These are phyloP conservation scores for Salix brachista DNA, from an alignment of 345 rosid genomes.

Conservation along the genomic window DNA sequence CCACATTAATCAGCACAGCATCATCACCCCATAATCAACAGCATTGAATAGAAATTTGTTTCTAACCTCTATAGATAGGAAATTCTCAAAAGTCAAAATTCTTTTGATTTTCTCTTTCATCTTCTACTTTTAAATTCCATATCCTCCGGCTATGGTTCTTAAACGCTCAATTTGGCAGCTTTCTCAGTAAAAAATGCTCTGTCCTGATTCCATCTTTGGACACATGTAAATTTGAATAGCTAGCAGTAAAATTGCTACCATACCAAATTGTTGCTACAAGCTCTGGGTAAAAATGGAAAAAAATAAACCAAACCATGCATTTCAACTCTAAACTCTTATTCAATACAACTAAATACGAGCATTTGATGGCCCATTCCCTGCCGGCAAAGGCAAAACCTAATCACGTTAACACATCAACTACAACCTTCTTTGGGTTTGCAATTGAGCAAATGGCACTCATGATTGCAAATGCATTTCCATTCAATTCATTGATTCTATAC, in stretches of 20 bases:
- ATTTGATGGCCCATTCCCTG: background rate
- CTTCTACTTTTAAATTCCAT: background rate
- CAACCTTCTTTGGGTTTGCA: no score
- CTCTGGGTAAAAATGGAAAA: background rate
- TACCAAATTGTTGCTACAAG: background rate
- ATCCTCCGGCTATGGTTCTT: background rate
- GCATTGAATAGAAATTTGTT: background rate
- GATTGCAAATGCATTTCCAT: background rate
- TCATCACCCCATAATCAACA: background rate
- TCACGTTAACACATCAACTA: background rate
- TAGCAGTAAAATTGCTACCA: background rate
- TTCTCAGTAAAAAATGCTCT: background rate
- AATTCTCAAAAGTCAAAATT: background rate
- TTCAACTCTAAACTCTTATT: background rate
- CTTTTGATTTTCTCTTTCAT: background rate
- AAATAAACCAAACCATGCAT: no score
- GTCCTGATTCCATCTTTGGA: no score
- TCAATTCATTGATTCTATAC: constrained; percentile 24
- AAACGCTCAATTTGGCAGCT: background rate
- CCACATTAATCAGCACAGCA: background rate
- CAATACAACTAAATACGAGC: background rate
- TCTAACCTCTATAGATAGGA: background rate
- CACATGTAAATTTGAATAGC: no score
- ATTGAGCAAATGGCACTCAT: background rate
- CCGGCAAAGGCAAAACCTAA: no score